Evolutionary conservation across 163 green algal genomes (phyloP).

Genomic region (Coccomyxa subellipsoidea): DNA sequence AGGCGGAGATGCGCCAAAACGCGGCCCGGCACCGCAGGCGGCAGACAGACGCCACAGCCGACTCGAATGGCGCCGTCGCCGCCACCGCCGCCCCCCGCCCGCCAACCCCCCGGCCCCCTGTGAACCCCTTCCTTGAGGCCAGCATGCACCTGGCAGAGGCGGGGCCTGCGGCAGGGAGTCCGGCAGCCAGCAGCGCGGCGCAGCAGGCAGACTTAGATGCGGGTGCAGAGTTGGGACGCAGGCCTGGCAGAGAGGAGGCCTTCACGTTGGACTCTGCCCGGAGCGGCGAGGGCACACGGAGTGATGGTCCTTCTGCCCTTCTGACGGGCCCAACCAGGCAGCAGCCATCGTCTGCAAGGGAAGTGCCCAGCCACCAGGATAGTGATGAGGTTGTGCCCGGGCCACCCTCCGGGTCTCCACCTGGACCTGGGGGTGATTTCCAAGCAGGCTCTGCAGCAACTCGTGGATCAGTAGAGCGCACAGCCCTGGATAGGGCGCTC

Average conservation of each 20-base stretch:
- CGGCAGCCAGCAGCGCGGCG: neutral
- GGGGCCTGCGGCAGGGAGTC: neutral
- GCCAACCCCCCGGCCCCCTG: neutral
- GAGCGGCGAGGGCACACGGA: neutral
- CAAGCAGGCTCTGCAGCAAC: neutral
- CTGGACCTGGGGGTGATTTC: neutral
- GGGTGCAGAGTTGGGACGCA: neutral
- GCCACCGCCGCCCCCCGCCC: neutral
- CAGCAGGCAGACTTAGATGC: neutral
- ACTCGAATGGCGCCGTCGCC: neutral
- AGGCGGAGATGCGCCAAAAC: conserved; percentile 15
- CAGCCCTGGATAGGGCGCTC: neutral
- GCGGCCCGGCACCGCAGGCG: neutral
- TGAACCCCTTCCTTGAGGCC: neutral
- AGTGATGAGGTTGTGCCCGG: neutral
- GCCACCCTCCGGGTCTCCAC: neutral
- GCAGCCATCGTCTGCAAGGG: too few relatives aligned
- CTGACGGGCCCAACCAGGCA: too few relatives aligned
- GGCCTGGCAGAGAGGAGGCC: neutral
- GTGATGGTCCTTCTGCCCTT: neutral
- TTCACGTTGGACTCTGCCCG: neutral
- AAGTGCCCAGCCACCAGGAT: too few relatives aligned
- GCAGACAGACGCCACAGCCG: neutral
- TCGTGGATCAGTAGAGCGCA: neutral
- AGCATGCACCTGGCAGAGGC: neutral